phyloP scores from a whole-genome alignment of 805 yeast species.

The Monosporozyma solicola region DNA sequence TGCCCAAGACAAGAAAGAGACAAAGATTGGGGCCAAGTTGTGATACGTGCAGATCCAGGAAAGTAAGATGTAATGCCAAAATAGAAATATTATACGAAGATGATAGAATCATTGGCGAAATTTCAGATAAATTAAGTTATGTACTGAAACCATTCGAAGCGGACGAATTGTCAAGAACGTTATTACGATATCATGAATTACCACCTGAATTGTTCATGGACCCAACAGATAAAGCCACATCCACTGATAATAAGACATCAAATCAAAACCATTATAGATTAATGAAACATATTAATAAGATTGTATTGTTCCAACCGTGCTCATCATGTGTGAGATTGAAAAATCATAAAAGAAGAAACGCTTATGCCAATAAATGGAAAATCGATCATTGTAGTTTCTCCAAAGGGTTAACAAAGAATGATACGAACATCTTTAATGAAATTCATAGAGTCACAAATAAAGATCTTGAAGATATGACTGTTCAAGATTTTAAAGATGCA shows the following conservation, averaged over 20 bases:
- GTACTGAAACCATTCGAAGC: constrained; percentile 10
- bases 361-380: background rate
- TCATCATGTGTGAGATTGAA: constrained; percentile 38
- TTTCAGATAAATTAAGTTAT: constrained; percentile 18
- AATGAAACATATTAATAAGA: constrained; percentile 24
- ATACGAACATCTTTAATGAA: constrained; percentile 29
- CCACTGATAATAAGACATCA: background rate
- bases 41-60: constrained; percentile 58
- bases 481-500: constrained; percentile 6
- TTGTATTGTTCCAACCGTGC: constrained; percentile 46
- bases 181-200: background rate
- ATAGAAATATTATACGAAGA: constrained; percentile 34
- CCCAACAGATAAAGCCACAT: background rate
- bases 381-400: constrained; percentile 32
- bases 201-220: background rate
- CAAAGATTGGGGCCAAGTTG: constrained; percentile 72
- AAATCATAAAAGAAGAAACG: constrained; percentile 2
- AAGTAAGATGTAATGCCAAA: constrained; percentile 67
- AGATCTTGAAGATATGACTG: constrained; percentile 8
- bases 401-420: constrained; percentile 59
- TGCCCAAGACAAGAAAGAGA: constrained; percentile 24
- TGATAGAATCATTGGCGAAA: constrained; percentile 13
- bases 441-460: constrained; percentile 11
- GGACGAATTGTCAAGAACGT: constrained; percentile 2
- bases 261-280: background rate